Conservation (phyloP, 495 filamentous ascomycete genomes). For the Podospora anserina region DNA sequence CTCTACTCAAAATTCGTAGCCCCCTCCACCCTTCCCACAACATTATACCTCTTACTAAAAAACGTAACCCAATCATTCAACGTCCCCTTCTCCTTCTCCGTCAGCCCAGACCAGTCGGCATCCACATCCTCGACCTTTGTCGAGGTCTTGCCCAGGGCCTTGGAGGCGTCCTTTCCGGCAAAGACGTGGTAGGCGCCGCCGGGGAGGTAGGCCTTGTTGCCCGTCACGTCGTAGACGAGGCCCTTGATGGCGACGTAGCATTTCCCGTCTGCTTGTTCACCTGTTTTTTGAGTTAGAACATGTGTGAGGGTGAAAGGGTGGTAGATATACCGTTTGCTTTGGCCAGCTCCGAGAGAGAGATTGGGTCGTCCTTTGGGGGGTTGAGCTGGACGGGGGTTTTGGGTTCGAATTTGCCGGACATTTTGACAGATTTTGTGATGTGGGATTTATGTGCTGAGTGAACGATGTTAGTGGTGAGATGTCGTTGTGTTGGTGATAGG, state of each 20-base stretch:
- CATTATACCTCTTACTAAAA: conserved; percentile 93
- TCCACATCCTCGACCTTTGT: conserved; percentile 80
- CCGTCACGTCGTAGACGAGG: conserved; percentile 87
- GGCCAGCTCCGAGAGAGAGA: conserved; percentile 68
- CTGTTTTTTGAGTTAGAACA: conserved; percentile 29
- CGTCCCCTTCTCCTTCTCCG: conserved; percentile 80
- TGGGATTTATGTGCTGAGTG: not conserved
- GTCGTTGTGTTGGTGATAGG: not conserved
- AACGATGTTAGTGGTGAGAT: not conserved
- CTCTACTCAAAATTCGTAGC: conserved; percentile 45
- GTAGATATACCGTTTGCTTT: conserved; percentile 71
- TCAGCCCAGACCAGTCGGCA: conserved; percentile 80
- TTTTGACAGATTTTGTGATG: conserved; percentile 20
- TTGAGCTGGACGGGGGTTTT: conserved; percentile 77
- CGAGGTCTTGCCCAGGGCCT: conserved; percentile 80
- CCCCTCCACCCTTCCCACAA: conserved; percentile 74
- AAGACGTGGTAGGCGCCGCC: conserved; percentile 85
- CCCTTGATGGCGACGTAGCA: conserved; percentile 97
- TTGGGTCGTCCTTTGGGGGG: conserved; percentile 84
- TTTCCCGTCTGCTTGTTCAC: conserved; percentile 57
- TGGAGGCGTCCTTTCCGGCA: conserved; percentile 89
- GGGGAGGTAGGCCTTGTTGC: conserved; percentile 80
- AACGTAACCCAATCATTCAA: conserved; percentile 92
- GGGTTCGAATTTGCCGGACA: conserved; percentile 75
- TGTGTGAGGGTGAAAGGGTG: not conserved